Percentiles rank a stretch among this genome's conserved stretches.
Conservation (phyloP, 139 green algal species). For the Pseudopediastrum boryanum region DNA sequence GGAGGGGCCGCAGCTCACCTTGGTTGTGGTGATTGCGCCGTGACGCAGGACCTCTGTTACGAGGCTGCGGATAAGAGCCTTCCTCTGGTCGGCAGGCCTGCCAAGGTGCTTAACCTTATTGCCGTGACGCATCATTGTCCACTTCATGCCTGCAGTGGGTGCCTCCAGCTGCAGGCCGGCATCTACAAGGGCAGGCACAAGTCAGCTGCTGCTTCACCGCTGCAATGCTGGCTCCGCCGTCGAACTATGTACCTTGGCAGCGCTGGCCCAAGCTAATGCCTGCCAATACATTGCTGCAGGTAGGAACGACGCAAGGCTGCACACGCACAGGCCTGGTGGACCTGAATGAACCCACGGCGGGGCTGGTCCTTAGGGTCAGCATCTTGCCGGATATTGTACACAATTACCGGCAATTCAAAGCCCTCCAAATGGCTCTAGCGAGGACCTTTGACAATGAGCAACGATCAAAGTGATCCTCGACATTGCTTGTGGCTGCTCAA, state of each 20-base stretch:
- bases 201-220: background rate
- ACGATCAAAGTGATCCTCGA: too few relatives aligned
- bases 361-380: too few relatives aligned
- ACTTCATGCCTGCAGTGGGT: slow-evolving; percentile 49
- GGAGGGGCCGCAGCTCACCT: slow-evolving; percentile 66
- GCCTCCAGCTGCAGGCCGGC: slow-evolving; percentile 33
- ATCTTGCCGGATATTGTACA: too few relatives aligned
- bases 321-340: too few relatives aligned
- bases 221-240: background rate
- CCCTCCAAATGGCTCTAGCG: too few relatives aligned
- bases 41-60: slow-evolving; percentile 94
- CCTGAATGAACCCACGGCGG: too few relatives aligned
- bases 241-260: slow-evolving; percentile 11
- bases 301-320: slow-evolving; percentile 23
- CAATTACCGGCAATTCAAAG: too few relatives aligned
- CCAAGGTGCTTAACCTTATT: slow-evolving; percentile 81
- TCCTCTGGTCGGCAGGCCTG: slow-evolving; percentile 95
- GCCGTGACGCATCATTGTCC: slow-evolving; percentile 92
- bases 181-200: slow-evolving; percentile 32
- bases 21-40: slow-evolving; percentile 95
- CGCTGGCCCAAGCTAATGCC: slow-evolving; percentile 25
- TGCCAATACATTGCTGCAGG: slow-evolving; percentile 26
- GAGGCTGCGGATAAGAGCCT: slow-evolving; percentile 91
- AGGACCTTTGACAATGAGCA: too few relatives aligned
- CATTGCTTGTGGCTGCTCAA: too few relatives aligned